Percentiles rank a stretch among this genome's conserved stretches.
Evolutionary conservation across 2,329 filamentous ascomycete species (phyloP).

Genomic region (Neocucurbitaria cava): DNA sequence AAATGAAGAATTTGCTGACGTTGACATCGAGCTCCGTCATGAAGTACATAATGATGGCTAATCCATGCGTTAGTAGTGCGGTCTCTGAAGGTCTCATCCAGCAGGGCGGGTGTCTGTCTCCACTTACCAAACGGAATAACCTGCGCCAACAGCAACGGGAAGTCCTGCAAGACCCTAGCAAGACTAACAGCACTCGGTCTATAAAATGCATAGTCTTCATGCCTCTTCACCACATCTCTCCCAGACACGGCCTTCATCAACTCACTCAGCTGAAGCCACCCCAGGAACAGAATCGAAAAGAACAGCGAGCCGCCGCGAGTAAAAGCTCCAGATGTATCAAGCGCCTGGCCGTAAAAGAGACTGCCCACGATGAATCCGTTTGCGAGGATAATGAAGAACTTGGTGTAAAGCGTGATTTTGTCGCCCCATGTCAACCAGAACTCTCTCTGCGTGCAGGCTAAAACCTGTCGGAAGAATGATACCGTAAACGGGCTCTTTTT

Average conservation of each 20-base stretch:
- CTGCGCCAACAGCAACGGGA: conserved; percentile 66
- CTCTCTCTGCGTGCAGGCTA: conserved; percentile 73
- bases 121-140: conserved; percentile 61
- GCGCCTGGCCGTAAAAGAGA: conserved; percentile 73
- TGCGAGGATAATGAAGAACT: conserved; percentile 78
- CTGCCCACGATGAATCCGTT: conserved; percentile 79
- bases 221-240: conserved; percentile 71
- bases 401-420: conserved; percentile 73
- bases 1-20: conserved; percentile 71
- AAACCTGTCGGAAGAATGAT: conserved; percentile 74
- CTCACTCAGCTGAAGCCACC: conserved; percentile 77
- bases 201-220: conserved; percentile 73
- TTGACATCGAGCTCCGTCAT: conserved; percentile 65
- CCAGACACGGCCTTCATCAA: conserved; percentile 79
- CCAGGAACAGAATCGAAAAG: conserved; percentile 71
- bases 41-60: conserved; percentile 68
- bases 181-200: conserved; percentile 70
- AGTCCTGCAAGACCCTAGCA: conserved; percentile 68
- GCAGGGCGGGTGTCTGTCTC: too few species aligned
- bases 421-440: conserved; percentile 82
- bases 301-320: conserved; percentile 68
- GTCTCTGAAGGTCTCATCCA: too few species aligned
- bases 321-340: conserved; percentile 68
- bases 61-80: conserved; percentile 13
- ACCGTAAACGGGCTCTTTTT: conserved; percentile 80